phyloP scores from a whole-genome alignment of 2,329 filamentous ascomycete genomes.

The Arthrobotrys iridis region DNA sequence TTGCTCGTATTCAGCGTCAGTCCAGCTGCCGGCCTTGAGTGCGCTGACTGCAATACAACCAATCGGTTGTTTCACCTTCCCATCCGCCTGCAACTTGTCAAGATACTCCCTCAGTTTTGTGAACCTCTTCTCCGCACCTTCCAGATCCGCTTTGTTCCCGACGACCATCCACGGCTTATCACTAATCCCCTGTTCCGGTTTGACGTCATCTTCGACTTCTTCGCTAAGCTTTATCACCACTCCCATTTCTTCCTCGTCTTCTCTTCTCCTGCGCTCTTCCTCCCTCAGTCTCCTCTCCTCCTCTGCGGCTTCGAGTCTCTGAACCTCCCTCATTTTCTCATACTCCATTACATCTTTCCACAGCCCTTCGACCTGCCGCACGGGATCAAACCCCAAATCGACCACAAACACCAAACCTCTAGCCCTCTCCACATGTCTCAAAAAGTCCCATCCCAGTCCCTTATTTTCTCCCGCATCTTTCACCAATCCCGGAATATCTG shows the following conservation, averaged over 20 bases:
- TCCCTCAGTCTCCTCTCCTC: constrained; percentile 46
- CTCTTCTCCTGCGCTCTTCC: constrained; percentile 30
- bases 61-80: constrained; percentile 33
- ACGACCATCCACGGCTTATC: constrained; percentile 97
- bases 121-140: constrained; percentile 82
- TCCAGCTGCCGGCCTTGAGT: constrained; percentile 42
- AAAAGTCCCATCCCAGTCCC: constrained; percentile 88
- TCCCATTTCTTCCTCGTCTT: constrained; percentile 18
- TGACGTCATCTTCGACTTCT: constrained; percentile 18
- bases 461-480: constrained; percentile 91
- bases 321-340: constrained; percentile 63
- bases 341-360: constrained; percentile 94
- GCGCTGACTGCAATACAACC: constrained; percentile 51
- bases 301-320: constrained; percentile 56
- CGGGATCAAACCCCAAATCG: constrained; percentile 84
- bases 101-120: constrained; percentile 75
- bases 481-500: constrained; percentile 93
- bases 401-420: constrained; percentile 93
- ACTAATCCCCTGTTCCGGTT: constrained; percentile 62
- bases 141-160: constrained; percentile 89
- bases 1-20: constrained; percentile 34
- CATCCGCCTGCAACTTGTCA: constrained; percentile 67
- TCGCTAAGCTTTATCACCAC: constrained; percentile 25
- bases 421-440: constrained; percentile 93
- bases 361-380: constrained; percentile 78